Percentiles rank a stretch among this genome's conserved stretches.
These are phyloP conservation scores for Yamadazyma trypodendri DNA, from an alignment of 1,139 yeast genomes.

Conservation along the genomic window DNA sequence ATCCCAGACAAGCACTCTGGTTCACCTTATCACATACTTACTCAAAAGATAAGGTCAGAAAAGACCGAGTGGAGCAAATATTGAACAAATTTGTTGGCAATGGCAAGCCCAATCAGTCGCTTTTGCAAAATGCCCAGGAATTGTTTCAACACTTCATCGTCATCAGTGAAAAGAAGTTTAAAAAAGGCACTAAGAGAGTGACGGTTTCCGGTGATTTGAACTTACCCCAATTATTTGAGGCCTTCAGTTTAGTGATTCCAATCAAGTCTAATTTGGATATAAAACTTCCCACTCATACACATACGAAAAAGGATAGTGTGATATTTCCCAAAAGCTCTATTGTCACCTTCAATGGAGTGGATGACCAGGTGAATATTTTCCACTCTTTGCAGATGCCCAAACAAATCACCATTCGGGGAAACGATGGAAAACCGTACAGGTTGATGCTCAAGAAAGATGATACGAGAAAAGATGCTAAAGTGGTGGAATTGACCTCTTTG, in stretches of 20 bases:
- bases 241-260: slow-evolving; percentile 76
- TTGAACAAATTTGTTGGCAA: slow-evolving; percentile 15
- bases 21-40: slow-evolving; percentile 71
- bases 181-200: slow-evolving; percentile 31
- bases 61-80: slow-evolving; percentile 44
- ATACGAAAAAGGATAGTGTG: slow-evolving; percentile 38
- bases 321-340: slow-evolving; percentile 57
- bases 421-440: slow-evolving; percentile 69
- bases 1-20: slow-evolving; percentile 87
- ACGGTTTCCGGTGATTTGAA: slow-evolving; percentile 35
- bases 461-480: slow-evolving; percentile 90
- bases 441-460: slow-evolving; percentile 90
- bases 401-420: slow-evolving; percentile 72
- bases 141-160: slow-evolving; percentile 35
- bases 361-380: slow-evolving; percentile 66
- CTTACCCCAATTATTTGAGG: slow-evolving; percentile 50
- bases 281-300: slow-evolving; percentile 53
- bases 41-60: slow-evolving; percentile 62
- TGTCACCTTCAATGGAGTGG: slow-evolving; percentile 56
- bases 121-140: slow-evolving; percentile 29
- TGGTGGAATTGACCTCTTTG: slow-evolving; percentile 89
- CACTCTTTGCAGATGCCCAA: slow-evolving; percentile 86
- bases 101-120: slow-evolving; percentile 4
- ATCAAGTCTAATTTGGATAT: slow-evolving; percentile 72
- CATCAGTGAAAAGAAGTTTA: slow-evolving; percentile 35